A percentile compares a stretch with the other conserved stretches of the same genome.
phyloP scores from a whole-genome alignment of 2,329 filamentous ascomycete species.

The Colletotrichum nymphaeae region DNA sequence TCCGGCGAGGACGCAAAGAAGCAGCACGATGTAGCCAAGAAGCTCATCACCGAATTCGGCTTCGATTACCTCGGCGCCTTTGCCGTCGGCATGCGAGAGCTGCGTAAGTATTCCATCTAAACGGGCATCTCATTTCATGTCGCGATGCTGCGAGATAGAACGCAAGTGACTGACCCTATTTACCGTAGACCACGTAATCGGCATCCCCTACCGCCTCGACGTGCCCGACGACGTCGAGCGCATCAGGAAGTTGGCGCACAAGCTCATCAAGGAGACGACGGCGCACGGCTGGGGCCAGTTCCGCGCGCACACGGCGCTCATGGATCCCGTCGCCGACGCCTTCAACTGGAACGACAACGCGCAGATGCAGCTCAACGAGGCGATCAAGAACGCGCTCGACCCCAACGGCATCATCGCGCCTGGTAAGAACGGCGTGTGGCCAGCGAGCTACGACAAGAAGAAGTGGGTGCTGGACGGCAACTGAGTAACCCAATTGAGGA shows the following conservation, averaged over 20 bases:
- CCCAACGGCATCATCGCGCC: constrained; percentile 49
- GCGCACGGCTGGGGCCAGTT: constrained; percentile 55
- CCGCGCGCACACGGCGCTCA: constrained; percentile 55
- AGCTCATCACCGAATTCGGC: constrained; percentile 39
- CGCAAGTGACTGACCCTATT: background rate
- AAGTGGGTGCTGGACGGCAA: constrained; percentile 34
- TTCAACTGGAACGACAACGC: constrained; percentile 55
- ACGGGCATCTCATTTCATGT: too few relatives aligned
- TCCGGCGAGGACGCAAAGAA: constrained; percentile 47
- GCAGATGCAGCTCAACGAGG: constrained; percentile 55
- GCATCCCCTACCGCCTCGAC: constrained; percentile 61
- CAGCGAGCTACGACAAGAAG: constrained; percentile 40
- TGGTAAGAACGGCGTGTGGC: constrained; percentile 49
- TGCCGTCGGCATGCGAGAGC: constrained; percentile 41
- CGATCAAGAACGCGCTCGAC: constrained; percentile 56
- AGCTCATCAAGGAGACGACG: constrained; percentile 52
- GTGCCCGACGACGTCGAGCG: constrained; percentile 50
- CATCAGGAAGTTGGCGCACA: constrained; percentile 40
- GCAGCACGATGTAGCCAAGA: constrained; percentile 46
- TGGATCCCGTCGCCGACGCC: constrained; percentile 55
- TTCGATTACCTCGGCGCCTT: constrained; percentile 47
- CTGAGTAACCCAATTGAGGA: background rate
- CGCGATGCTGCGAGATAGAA: background rate
- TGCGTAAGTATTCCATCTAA: constrained; percentile 38
- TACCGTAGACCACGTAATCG: constrained; percentile 58